Percentiles rank a stretch among this genome's conserved stretches.
Conservation (phyloP, 495 filamentous ascomycete species). For the Lepraria neglecta region DNA sequence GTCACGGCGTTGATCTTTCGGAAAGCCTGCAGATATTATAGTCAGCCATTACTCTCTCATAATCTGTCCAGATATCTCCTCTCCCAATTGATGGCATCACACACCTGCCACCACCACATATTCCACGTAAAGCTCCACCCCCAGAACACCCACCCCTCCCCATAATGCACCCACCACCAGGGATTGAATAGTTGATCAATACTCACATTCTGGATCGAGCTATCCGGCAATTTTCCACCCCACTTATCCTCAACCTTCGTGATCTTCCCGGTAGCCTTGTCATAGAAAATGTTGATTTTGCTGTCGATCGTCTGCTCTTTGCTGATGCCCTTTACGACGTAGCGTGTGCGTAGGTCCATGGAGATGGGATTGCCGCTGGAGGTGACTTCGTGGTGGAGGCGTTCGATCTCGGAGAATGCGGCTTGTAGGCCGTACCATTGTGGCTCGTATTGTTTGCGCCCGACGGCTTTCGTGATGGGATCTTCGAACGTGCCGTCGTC, state of each 20-base stretch:
- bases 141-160: slow-evolving; percentile 36
- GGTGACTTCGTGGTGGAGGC: slow-evolving; percentile 44
- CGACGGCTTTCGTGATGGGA: slow-evolving; percentile 46
- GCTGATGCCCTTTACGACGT: slow-evolving; percentile 47
- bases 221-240: slow-evolving; percentile 48
- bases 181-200: slow-evolving; percentile 30
- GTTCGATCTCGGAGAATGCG: slow-evolving; percentile 43
- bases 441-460: slow-evolving; percentile 44
- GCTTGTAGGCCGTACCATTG: slow-evolving; percentile 48
- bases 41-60: slow-evolving; percentile 23
- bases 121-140: slow-evolving; percentile 35
- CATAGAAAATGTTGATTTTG: slow-evolving; percentile 41
- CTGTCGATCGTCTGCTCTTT: slow-evolving; percentile 49
- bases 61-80: not conserved
- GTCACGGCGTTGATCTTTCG: slow-evolving; percentile 49
- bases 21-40: slow-evolving; percentile 40
- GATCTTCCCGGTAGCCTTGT: slow-evolving; percentile 41
- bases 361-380: slow-evolving; percentile 49
- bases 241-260: slow-evolving; percentile 51
- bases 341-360: slow-evolving; percentile 46
- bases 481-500: slow-evolving; percentile 47
- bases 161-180: slow-evolving; percentile 38
- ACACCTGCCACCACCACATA: slow-evolving; percentile 32
- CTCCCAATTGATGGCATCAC: slow-evolving; percentile 16
- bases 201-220: slow-evolving; percentile 45